Conservation (phyloP, 1,284 basidiomycete genomes). For the Papiliotrema laurentii region DNA sequence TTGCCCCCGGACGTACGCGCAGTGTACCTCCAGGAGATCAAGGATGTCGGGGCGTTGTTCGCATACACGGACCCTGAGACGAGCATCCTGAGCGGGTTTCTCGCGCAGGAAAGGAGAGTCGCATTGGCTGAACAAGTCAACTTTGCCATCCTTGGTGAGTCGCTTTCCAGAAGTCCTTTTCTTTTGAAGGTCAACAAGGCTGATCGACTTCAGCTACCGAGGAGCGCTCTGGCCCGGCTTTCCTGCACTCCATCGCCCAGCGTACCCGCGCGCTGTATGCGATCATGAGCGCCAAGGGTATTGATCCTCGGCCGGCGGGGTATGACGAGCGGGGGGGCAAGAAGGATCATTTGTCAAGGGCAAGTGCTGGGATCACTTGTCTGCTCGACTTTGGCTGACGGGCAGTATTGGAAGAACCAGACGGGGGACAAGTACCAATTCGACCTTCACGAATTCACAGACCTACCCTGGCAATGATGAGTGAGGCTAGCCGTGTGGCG, state of each 20-base stretch:
- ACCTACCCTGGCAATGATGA: neutral
- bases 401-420: slow-evolving; percentile 6
- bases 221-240: slow-evolving; percentile 19
- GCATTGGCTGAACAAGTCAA: slow-evolving; percentile 45
- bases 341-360: neutral
- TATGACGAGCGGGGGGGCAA: neutral
- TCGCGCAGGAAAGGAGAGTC: slow-evolving; percentile 41
- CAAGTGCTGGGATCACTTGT: neutral
- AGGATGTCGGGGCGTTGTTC: slow-evolving; percentile 44
- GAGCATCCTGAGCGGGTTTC: slow-evolving; percentile 40
- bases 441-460: slow-evolving; percentile 2
- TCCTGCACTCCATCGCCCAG: slow-evolving; percentile 29
- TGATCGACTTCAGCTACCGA: slow-evolving; percentile 19
- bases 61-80: slow-evolving; percentile 45
- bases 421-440: neutral
- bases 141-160: slow-evolving; percentile 44
- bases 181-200: neutral
- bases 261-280: slow-evolving; percentile 26
- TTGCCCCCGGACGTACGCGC: slow-evolving; percentile 33
- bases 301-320: slow-evolving; percentile 2
- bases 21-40: slow-evolving; percentile 42
- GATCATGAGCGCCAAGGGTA: slow-evolving; percentile 15
- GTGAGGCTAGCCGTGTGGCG: too few relatives aligned
- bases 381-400: neutral
- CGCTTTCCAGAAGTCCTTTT: neutral